Conservation (phyloP, 2,329 filamentous ascomycete species). For the Ophiosphaerella narmari region DNA sequence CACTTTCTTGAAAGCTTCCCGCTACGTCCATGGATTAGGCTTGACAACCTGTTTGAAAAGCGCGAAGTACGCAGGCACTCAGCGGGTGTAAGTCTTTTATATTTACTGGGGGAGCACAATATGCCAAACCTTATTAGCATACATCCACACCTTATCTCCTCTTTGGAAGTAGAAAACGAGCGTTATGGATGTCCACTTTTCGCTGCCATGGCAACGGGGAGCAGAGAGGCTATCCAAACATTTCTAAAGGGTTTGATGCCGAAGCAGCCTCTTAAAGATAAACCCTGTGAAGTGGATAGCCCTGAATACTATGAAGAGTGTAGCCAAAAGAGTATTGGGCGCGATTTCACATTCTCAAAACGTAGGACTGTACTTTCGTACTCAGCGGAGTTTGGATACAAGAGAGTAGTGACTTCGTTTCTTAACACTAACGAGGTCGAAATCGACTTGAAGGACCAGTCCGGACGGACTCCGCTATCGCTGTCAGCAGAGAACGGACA, state of each 20-base stretch:
- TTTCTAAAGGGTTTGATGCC: too few relatives aligned
- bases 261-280: too few relatives aligned
- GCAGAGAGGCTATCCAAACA: too few relatives aligned
- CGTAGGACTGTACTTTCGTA: slow-evolving; percentile 7
- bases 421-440: background rate
- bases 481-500: slow-evolving; percentile 3
- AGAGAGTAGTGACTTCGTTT: slow-evolving; percentile 3
- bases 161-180: slow-evolving; percentile 30
- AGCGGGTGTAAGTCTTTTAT: slow-evolving; percentile 16
- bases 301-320: slow-evolving; percentile 28
- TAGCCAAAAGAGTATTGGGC: slow-evolving; percentile 24
- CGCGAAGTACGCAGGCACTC: slow-evolving; percentile 21
- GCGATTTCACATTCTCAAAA: slow-evolving; percentile 14
- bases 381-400: slow-evolving; percentile 5
- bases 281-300: too few relatives aligned
- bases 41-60: slow-evolving; percentile 43
- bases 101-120: slow-evolving; percentile 27
- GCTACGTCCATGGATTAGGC: slow-evolving; percentile 32
- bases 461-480: slow-evolving; percentile 4
- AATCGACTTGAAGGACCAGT: slow-evolving; percentile 4
- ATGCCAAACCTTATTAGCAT: slow-evolving; percentile 35
- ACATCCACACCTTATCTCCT: slow-evolving; percentile 13
- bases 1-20: slow-evolving; percentile 28
- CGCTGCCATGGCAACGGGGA: slow-evolving; percentile 26
- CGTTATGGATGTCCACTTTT: slow-evolving; percentile 44